Base-by-base conservation (phyloP, 106 monocot species). In the Cymbidium sinense region DNA sequence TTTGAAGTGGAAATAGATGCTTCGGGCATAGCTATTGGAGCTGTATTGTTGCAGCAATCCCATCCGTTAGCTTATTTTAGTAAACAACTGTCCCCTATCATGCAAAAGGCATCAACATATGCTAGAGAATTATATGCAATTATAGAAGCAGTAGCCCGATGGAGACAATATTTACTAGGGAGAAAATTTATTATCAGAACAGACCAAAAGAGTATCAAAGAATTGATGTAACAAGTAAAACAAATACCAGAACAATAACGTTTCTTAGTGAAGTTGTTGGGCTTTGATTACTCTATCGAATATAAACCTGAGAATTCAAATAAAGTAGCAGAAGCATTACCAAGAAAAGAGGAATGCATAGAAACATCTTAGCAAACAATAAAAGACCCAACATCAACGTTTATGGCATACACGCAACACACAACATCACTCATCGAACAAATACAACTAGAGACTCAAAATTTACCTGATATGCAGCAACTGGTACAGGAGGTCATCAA, bases 151-250 rank as follows among this genome's bases (percentile, higher is more conserved):
- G 79, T 79, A 15, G 21, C 27, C 43, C 41, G 70, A 50, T 79
- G 70, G 79, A 44, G 78, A 50, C 73, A 37, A 2, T 80, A 80
- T 23, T 37, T 73, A 0, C 1, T 34, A 7, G 79, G 73, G 36
- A 7, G n/a, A 8, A 0, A 21, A 0, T 80, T 80, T 25, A 80
- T 7, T 9, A 55, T 73, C n/a, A 19, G 9, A 20, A 73, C 73
- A 2, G 50, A 73, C 54, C 79, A 80, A 5, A 28, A 23, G 17
- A 73, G 71, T 33, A 13, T 79, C 7, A 71, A 79, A 34, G 29
- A 50, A 11, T 9, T 79, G 18, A 43, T 70, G 11, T 30, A 47
- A 2, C 79, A 79, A 47, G 3, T 29, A 5, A 15, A 17, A 70
- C 70, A 13, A 34, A 64, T 12, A 13, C 13, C 79, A 70, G 12